phyloP scores from a whole-genome alignment of 306 rosid species.

The Geum urbanum region DNA sequence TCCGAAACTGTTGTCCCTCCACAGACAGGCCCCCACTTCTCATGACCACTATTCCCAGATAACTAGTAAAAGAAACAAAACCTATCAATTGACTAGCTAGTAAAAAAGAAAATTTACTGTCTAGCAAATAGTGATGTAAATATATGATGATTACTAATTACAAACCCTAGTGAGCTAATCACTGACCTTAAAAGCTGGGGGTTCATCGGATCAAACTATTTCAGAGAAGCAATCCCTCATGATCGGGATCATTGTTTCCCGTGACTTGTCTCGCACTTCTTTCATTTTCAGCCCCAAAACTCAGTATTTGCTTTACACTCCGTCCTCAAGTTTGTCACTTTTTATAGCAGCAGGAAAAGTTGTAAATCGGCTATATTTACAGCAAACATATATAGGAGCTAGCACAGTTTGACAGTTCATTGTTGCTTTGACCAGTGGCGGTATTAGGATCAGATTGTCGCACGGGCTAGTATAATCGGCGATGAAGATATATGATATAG shows the following conservation, averaged over 20 bases:
- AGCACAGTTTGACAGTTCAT: conserved; percentile 1
- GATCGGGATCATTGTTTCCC: conserved; percentile 41
- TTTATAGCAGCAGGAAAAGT: neutral
- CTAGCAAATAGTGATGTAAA: neutral
- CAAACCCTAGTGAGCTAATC: conserved; percentile 38
- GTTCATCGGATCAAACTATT: neutral
- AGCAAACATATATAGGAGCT: too few relatives aligned
- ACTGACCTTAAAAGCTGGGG: conserved; percentile 24
- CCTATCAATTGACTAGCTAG: neutral
- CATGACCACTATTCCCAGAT: conserved; percentile 1
- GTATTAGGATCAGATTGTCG: neutral
- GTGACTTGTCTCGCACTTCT: conserved; percentile 23
- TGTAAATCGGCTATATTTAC: neutral
- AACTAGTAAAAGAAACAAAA: neutral
- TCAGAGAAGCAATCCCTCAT: conserved; percentile 21
- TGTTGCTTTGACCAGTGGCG: neutral
- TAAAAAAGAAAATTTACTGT: neutral
- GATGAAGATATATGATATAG: fast-evolving
- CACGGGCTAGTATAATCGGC: neutral
- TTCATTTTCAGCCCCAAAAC: neutral
- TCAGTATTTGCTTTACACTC: neutral
- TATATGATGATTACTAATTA: conserved; percentile 25
- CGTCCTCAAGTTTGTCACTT: neutral
- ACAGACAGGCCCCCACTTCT: conserved; percentile 8
- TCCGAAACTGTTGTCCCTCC: neutral